phyloP scores from a whole-genome alignment of 2,329 filamentous ascomycete species.

The Ceratocystiopsis brevicomis region DNA sequence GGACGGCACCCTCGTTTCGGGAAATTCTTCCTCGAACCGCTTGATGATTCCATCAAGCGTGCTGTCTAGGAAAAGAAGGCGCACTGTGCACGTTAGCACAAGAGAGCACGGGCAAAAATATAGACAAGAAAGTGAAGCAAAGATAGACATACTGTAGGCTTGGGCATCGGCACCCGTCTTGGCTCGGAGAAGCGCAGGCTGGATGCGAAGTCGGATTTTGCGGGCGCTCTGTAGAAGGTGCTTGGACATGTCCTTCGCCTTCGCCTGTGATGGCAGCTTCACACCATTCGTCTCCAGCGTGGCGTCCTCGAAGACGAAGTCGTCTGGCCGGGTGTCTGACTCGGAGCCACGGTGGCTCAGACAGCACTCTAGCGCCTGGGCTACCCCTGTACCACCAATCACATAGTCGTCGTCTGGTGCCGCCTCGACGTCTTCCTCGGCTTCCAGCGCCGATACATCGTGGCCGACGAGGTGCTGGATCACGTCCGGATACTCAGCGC shows the following conservation, averaged over 20 bases:
- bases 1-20: slow-evolving; percentile 50
- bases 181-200: slow-evolving; percentile 63
- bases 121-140: not conserved
- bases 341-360: slow-evolving; percentile 61
- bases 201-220: slow-evolving; percentile 68
- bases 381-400: slow-evolving; percentile 84
- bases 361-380: slow-evolving; percentile 82
- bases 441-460: slow-evolving; percentile 29
- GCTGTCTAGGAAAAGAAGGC: slow-evolving; percentile 69
- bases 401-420: slow-evolving; percentile 88
- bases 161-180: slow-evolving; percentile 49
- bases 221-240: slow-evolving; percentile 71
- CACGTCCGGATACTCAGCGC: slow-evolving; percentile 51
- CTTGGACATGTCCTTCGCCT: slow-evolving; percentile 80
- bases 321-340: slow-evolving; percentile 22
- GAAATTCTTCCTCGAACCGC: slow-evolving; percentile 90
- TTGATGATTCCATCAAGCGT: slow-evolving; percentile 84
- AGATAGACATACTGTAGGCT: slow-evolving; percentile 48
- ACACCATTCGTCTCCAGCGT: too few relatives aligned
- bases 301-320: slow-evolving; percentile 30
- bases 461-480: slow-evolving; percentile 74
- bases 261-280: too few relatives aligned
- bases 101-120: not conserved
- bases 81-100: slow-evolving; percentile 26
- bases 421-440: slow-evolving; percentile 42